phyloP scores from a whole-genome alignment of 441 rosid species.

The Manihot esculenta region DNA sequence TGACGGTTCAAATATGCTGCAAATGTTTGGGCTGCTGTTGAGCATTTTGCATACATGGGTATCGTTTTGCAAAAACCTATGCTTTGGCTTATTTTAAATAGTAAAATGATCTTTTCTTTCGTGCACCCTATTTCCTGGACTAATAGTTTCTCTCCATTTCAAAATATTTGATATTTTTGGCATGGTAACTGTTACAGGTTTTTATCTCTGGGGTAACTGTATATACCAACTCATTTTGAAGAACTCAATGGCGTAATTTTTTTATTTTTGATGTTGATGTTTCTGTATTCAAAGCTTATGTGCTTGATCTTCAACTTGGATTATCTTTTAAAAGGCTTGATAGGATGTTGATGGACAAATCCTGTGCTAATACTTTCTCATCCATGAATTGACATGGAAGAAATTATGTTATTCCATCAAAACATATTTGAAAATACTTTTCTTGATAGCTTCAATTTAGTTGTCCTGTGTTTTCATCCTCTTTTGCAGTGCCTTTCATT shows the following conservation, averaged over 20 bases:
- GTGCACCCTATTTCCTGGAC: too few relatives aligned
- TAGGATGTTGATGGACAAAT: neutral
- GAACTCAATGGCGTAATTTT: too few relatives aligned
- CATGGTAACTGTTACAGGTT: too few relatives aligned
- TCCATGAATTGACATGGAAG: neutral
- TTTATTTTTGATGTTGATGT: neutral
- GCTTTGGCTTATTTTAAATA: too few relatives aligned
- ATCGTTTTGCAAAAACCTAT: too few relatives aligned
- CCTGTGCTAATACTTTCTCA: neutral
- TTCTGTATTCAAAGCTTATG: neutral
- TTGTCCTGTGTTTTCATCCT: neutral
- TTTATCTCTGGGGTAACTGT: too few relatives aligned
- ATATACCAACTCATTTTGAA: too few relatives aligned
- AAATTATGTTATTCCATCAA: neutral
- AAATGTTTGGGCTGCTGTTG: neutral
- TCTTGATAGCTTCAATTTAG: neutral
- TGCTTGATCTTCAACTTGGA: neutral
- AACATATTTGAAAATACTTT: neutral
- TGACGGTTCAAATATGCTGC: neutral
- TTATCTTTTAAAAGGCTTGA: neutral
- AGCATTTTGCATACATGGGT: neutral
- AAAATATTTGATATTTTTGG: too few relatives aligned
- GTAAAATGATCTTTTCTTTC: too few relatives aligned
- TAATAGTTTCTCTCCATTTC: too few relatives aligned
- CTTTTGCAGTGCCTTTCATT: neutral